Percentiles rank a stretch among this genome's conserved stretches.
phyloP scores from a whole-genome alignment of 306 rosid genomes.

The Rosa lucieae region DNA sequence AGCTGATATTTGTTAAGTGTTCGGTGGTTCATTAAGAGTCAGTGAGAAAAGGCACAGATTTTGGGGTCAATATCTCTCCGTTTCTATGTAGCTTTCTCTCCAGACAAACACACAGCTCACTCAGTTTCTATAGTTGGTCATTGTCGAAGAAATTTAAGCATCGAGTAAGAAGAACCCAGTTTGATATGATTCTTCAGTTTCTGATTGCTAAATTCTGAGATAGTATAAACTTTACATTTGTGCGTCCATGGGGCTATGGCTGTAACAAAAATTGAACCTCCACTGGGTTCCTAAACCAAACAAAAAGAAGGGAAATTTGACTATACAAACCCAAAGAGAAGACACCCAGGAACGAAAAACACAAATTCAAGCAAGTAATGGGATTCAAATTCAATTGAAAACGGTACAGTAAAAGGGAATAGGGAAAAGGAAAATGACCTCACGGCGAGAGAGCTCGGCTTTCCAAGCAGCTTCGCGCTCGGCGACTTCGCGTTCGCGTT shows the following conservation, averaged over 20 bases:
- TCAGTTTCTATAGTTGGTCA: neutral
- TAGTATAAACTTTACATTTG: no score
- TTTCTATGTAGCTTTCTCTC: neutral
- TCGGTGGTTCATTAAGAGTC: neutral
- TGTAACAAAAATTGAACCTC: no score
- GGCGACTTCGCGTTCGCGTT: conserved; percentile 98
- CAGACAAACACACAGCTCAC: neutral
- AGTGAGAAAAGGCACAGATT: neutral
- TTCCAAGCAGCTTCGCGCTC: conserved; percentile 99
- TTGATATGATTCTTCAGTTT: neutral
- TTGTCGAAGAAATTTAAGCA: neutral
- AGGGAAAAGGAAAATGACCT: conserved; percentile 38
- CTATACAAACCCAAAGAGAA: neutral
- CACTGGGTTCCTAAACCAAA: neutral
- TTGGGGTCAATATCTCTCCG: neutral
- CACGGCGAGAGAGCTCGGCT: conserved; percentile 99
- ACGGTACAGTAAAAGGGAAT: neutral
- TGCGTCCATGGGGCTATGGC: no score
- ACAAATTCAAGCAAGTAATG: neutral
- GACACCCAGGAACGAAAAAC: neutral
- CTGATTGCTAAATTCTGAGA: no score
- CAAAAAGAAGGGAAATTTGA: neutral
- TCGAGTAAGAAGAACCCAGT: neutral
- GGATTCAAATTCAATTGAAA: conserved; percentile 1
- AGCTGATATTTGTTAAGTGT: neutral